A percentile compares a stretch with the other conserved stretches of the same genome.
Conservation (phyloP, 148 eudicot genomes). For the Vaccinium macrocarpon region DNA sequence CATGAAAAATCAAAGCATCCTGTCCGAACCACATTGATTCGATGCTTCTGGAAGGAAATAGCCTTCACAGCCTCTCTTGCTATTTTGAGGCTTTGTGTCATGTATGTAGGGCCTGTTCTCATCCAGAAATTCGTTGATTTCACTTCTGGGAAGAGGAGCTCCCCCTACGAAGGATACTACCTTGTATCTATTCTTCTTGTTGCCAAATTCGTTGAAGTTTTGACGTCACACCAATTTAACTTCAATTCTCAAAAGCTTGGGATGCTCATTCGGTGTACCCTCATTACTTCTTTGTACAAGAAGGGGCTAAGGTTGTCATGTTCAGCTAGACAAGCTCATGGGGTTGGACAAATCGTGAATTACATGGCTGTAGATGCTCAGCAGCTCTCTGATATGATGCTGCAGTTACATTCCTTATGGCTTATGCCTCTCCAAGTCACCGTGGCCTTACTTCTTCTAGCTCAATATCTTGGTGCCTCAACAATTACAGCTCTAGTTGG, state of each 20-base stretch:
- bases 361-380: constrained; percentile 98
- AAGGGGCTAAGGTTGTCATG: constrained; percentile 75
- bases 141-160: constrained; percentile 61
- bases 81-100: constrained; percentile 59
- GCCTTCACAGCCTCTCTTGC: constrained; percentile 81
- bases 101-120: constrained; percentile 80
- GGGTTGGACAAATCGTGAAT: constrained; percentile 91
- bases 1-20: constrained; percentile 70
- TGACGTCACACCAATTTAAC: constrained; percentile 78
- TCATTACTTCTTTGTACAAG: constrained; percentile 74
- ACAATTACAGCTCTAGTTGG: constrained; percentile 55
- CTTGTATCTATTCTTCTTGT: constrained; percentile 59
- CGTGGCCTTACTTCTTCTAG: constrained; percentile 60
- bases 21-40: constrained; percentile 58
- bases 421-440: constrained; percentile 74
- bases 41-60: constrained; percentile 80
- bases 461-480: constrained; percentile 47
- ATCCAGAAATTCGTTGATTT: constrained; percentile 65
- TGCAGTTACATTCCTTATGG: constrained; percentile 87
- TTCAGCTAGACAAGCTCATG: constrained; percentile 83
- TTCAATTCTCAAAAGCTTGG: constrained; percentile 84
- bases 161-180: constrained; percentile 80
- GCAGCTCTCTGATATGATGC: constrained; percentile 95
- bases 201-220: constrained; percentile 71
- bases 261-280: constrained; percentile 76